These are phyloP conservation scores for Aspergillus oerlinghausenensis DNA, from an alignment of 2,329 filamentous ascomycete species.

Conservation along the genomic window DNA sequence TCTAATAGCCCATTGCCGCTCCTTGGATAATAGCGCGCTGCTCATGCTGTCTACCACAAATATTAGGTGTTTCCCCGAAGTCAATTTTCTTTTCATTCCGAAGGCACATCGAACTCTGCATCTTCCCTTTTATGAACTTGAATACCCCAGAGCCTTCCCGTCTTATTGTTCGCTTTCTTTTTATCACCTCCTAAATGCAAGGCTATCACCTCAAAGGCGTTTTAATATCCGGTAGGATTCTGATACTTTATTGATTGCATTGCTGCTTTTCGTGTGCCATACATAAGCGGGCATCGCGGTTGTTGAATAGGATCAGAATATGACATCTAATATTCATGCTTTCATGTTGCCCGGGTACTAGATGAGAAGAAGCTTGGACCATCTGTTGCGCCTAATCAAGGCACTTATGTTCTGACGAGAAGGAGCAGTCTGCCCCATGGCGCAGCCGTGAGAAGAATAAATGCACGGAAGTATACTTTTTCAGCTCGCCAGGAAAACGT, in stretches of 20 bases:
- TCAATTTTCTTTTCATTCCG: background rate
- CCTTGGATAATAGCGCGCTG: background rate
- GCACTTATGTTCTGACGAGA: background rate
- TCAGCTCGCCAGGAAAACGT: background rate
- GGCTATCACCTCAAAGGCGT: background rate
- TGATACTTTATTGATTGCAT: background rate
- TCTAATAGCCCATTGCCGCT: background rate
- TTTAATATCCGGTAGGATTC: background rate
- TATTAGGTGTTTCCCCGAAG: background rate
- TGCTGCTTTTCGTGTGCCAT: constrained; percentile 1
- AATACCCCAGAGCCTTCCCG: background rate
- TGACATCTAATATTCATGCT: background rate
- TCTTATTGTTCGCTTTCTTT: background rate
- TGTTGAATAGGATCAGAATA: background rate
- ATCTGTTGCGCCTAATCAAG: background rate
- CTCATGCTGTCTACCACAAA: background rate
- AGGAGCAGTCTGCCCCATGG: background rate
- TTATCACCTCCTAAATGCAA: background rate
- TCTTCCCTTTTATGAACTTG: background rate
- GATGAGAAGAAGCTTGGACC: background rate
- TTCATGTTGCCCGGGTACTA: background rate
- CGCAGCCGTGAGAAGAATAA: background rate
- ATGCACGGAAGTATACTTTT: background rate
- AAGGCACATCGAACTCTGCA: background rate
- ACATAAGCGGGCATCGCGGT: background rate